Conservation (phyloP, 2,329 filamentous ascomycete genomes). For the Exophiala mesophila region DNA sequence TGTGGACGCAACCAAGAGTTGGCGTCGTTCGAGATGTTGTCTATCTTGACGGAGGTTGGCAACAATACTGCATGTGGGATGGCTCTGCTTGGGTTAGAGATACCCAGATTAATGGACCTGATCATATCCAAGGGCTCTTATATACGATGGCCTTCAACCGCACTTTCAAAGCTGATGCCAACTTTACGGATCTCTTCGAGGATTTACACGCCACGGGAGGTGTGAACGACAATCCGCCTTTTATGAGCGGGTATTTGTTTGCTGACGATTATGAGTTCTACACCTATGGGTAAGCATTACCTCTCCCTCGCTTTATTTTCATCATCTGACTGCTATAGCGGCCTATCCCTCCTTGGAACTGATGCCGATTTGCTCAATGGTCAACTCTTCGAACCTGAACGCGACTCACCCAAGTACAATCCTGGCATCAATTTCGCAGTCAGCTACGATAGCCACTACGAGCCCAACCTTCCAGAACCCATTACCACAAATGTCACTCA, state of each 20-base stretch:
- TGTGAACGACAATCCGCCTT: constrained; percentile 45
- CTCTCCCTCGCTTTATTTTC: too few relatives aligned
- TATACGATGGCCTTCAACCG: constrained; percentile 56
- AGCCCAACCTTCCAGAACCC: constrained; percentile 33
- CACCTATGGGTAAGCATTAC: constrained; percentile 56
- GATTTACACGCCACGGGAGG: constrained; percentile 46
- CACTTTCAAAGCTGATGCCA: constrained; percentile 47
- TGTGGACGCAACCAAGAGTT: constrained; percentile 35
- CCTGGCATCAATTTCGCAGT: constrained; percentile 39
- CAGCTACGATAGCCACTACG: constrained; percentile 38
- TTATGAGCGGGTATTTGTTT: constrained; percentile 59
- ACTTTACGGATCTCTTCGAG: constrained; percentile 50
- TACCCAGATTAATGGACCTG: constrained; percentile 32
- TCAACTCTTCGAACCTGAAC: constrained; percentile 34
- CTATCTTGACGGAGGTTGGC: constrained; percentile 60
- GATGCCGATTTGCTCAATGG: constrained; percentile 30
- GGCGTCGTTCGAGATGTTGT: constrained; percentile 57
- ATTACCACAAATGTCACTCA: constrained; percentile 61
- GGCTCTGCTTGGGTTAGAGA: not conserved
- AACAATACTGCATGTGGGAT: constrained; percentile 1
- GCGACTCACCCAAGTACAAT: constrained; percentile 49
- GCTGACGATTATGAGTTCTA: constrained; percentile 59
- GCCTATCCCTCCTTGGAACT: not conserved
- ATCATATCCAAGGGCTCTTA: constrained; percentile 49
- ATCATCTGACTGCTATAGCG: not conserved